phyloP scores from a whole-genome alignment of 2,329 filamentous ascomycete genomes.

The Septoria linicola region DNA sequence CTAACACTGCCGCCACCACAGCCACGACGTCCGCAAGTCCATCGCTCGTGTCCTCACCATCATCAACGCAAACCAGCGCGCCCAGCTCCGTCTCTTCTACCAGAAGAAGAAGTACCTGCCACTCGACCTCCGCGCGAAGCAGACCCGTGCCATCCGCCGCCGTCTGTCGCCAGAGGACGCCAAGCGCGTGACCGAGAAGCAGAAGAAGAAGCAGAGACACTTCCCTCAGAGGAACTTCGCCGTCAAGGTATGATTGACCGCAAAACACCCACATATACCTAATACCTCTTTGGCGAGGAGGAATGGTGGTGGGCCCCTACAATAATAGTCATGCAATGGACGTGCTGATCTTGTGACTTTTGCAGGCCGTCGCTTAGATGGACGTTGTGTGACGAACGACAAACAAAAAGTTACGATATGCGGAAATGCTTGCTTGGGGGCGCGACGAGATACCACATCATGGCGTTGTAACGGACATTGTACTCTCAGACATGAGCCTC shows the following conservation, averaged over 20 bases:
- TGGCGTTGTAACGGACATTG: not conserved
- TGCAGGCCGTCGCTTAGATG: too few relatives aligned
- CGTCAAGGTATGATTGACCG: constrained; percentile 72
- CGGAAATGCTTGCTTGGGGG: constrained; percentile 3
- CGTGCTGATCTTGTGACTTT: constrained; percentile 3
- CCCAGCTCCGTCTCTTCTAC: constrained; percentile 98
- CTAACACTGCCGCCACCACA: too few relatives aligned
- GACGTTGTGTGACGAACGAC: not conserved
- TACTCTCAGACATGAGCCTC: not conserved
- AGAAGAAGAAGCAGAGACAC: constrained; percentile 92
- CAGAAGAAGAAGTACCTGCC: constrained; percentile 99
- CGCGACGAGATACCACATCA: constrained; percentile 11
- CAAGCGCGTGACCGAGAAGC: constrained; percentile 81
- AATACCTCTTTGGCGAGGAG: constrained; percentile 16
- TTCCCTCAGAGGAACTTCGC: constrained; percentile 99
- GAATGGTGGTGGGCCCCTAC: constrained; percentile 16
- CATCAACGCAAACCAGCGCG: constrained; percentile 99
- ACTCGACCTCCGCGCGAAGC: constrained; percentile 96
- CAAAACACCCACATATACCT: constrained; percentile 16
- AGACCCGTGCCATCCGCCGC: constrained; percentile 97
- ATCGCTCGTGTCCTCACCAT: constrained; percentile 98
- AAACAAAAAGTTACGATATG: constrained; percentile 11
- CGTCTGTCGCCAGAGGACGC: constrained; percentile 90
- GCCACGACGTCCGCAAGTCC: constrained; percentile 98
- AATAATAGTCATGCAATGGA: too few relatives aligned